phyloP scores from a whole-genome alignment of 139 green algal species.

The Coccomyxa sp. region DNA sequence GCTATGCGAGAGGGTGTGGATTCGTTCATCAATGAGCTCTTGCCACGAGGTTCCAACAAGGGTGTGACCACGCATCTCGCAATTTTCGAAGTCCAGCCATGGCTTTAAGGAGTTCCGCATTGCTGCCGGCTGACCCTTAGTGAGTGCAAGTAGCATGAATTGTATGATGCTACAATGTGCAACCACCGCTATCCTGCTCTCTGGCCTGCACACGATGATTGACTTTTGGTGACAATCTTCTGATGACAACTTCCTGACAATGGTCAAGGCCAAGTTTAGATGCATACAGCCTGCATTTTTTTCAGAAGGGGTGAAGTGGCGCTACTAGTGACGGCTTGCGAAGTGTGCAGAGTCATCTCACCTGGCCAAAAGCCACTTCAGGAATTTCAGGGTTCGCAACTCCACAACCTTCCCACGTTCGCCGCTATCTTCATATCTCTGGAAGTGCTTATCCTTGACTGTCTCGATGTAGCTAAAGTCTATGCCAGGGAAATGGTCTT shows the following conservation, averaged over 20 bases:
- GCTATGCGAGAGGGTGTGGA: too few species aligned
- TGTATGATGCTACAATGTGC: neutral
- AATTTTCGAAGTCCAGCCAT: constrained; percentile 2
- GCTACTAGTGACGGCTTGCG: too few species aligned
- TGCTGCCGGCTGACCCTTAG: neutral
- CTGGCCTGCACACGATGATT: neutral
- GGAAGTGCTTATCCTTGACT: neutral
- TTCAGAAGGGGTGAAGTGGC: too few species aligned
- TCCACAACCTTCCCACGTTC: neutral
- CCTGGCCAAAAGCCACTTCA: constrained; percentile 3
- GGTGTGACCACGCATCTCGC: constrained; percentile 9
- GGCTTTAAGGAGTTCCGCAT: neutral
- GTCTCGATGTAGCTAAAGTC: neutral
- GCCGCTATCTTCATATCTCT: neutral
- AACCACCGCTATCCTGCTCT: neutral
- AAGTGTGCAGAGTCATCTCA: too few species aligned
- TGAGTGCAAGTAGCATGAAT: neutral
- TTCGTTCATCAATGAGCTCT: too few species aligned
- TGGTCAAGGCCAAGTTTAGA: too few species aligned
- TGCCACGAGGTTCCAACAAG: too few species aligned
- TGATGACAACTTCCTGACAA: too few species aligned
- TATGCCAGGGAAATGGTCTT: neutral
- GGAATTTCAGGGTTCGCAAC: neutral
- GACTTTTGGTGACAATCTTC: too few species aligned
- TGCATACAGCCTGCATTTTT: too few species aligned